Percentiles rank a stretch among this genome's conserved stretches.
Conservation (phyloP, 768 basidiomycete species). For the Mrakia frigida region DNA sequence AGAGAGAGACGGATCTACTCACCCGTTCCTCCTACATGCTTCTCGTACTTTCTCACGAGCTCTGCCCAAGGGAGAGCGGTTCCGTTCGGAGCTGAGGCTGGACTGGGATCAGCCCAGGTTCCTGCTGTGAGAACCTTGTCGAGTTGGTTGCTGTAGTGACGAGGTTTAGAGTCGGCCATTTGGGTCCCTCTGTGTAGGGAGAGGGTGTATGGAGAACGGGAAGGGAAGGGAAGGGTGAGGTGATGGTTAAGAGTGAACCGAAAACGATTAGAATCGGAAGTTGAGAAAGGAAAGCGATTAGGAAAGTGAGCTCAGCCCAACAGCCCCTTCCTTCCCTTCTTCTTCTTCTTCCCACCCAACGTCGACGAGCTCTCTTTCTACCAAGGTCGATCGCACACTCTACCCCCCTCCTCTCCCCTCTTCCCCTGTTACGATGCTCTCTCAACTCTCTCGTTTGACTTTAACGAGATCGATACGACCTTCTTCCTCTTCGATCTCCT, state of each 20-base stretch:
- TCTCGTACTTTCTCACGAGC: constrained; percentile 77
- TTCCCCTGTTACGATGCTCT: neutral
- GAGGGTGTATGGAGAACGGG: no score
- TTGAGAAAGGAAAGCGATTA: no score
- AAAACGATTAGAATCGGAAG: no score
- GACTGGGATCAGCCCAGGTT: constrained; percentile 59
- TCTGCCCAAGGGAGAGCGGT: constrained; percentile 63
- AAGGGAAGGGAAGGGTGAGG: neutral
- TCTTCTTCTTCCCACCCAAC: no score
- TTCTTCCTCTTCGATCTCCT: neutral
- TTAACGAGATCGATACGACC: neutral
- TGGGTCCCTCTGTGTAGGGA: no score
- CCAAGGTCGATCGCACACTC: no score
- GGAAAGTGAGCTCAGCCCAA: no score
- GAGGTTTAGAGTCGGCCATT: constrained; percentile 21
- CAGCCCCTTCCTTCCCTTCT: no score
- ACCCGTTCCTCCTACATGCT: constrained; percentile 55
- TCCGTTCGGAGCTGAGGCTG: constrained; percentile 60
- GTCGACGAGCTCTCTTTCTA: no score
- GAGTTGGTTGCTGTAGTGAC: constrained; percentile 13
- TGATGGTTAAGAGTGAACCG: neutral
- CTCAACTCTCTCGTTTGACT: neutral
- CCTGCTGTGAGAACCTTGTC: constrained; percentile 60
- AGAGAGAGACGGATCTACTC: no score
- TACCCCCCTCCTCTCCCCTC: neutral